Percentiles rank a stretch among this genome's conserved stretches.
phyloP scores from a whole-genome alignment of 2,329 filamentous ascomycete species.

The Phyllosticta paracitricarpa region DNA sequence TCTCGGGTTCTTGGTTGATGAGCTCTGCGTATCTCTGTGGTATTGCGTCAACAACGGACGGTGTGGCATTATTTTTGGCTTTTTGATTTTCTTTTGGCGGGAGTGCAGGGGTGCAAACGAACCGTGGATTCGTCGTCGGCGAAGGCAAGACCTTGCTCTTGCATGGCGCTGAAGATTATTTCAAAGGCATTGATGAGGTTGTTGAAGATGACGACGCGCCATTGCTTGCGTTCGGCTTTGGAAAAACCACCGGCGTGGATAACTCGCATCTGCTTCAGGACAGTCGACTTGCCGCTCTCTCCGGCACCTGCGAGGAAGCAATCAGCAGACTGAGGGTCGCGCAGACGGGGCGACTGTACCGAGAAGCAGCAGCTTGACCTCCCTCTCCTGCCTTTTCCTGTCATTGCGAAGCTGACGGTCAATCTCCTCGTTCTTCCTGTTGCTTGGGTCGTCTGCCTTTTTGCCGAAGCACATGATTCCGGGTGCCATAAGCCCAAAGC shows the following conservation, averaged over 20 bases:
- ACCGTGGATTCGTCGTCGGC: constrained; percentile 72
- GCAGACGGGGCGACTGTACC: constrained; percentile 47
- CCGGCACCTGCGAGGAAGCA: constrained; percentile 61
- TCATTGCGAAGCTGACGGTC: constrained; percentile 78
- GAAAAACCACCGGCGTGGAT: constrained; percentile 91
- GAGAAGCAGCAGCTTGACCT: constrained; percentile 87
- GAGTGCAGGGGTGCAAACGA: constrained; percentile 15
- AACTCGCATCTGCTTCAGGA: constrained; percentile 98
- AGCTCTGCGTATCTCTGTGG: constrained; percentile 65
- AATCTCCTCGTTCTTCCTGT: constrained; percentile 56
- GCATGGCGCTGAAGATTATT: constrained; percentile 83
- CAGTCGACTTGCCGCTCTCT: constrained; percentile 92
- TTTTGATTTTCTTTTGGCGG: too few species aligned
- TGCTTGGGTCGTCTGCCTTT: constrained; percentile 38
- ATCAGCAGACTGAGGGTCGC: background rate
- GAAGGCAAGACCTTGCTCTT: constrained; percentile 70
- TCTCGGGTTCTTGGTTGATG: constrained; percentile 70
- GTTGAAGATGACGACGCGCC: constrained; percentile 89
- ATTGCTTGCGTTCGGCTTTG: constrained; percentile 81
- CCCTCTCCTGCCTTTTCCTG: constrained; percentile 74
- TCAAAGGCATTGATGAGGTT: constrained; percentile 91
- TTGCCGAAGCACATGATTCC: constrained; percentile 42
- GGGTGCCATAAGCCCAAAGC: constrained; percentile 13
- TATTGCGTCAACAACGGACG: background rate
- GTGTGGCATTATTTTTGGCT: too few species aligned